These are phyloP conservation scores for Pulveroboletus sp. DNA, from an alignment of 768 basidiomycete genomes.

Conservation along the genomic window DNA sequence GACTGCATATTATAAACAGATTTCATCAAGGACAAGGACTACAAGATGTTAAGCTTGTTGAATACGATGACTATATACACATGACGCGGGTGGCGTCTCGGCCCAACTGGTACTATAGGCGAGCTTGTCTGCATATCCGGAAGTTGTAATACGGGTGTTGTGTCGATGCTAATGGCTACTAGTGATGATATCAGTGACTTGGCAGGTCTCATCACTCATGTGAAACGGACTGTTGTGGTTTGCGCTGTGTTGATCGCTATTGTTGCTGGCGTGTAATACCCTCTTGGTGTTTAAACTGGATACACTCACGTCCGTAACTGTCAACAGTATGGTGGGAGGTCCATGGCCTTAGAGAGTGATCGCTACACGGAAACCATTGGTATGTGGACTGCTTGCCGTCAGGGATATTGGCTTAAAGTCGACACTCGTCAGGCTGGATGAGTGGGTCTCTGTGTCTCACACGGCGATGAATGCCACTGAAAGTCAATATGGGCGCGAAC, in stretches of 20 bases:
- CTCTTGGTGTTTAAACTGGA: conserved; percentile 31
- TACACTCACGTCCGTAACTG: conserved; percentile 41
- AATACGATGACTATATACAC: conserved; percentile 91
- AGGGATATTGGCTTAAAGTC: not conserved
- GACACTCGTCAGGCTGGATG: conserved; percentile 47
- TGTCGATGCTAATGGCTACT: not conserved
- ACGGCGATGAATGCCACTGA: not conserved
- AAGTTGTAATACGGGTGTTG: not conserved
- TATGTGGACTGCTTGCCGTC: conserved; percentile 29
- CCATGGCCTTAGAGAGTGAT: conserved; percentile 70
- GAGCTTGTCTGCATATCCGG: conserved; percentile 7
- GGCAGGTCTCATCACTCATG: conserved; percentile 78
- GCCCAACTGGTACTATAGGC: conserved; percentile 67
- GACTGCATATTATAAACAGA: too few relatives aligned
- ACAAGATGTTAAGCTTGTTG: too few relatives aligned
- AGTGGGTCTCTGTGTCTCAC: conserved; percentile 38
- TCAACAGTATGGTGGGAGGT: conserved; percentile 21
- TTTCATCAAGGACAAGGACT: too few relatives aligned
- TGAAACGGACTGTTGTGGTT: conserved; percentile 72
- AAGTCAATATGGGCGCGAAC: conserved; percentile 41
- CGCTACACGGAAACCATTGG: conserved; percentile 93
- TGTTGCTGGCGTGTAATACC: too few relatives aligned
- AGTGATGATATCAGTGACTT: conserved; percentile 78
- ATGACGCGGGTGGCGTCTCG: conserved; percentile 78
- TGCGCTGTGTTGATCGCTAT: too few relatives aligned